phyloP scores from a whole-genome alignment of 306 rosid genomes.

The Lagenaria siceraria region DNA sequence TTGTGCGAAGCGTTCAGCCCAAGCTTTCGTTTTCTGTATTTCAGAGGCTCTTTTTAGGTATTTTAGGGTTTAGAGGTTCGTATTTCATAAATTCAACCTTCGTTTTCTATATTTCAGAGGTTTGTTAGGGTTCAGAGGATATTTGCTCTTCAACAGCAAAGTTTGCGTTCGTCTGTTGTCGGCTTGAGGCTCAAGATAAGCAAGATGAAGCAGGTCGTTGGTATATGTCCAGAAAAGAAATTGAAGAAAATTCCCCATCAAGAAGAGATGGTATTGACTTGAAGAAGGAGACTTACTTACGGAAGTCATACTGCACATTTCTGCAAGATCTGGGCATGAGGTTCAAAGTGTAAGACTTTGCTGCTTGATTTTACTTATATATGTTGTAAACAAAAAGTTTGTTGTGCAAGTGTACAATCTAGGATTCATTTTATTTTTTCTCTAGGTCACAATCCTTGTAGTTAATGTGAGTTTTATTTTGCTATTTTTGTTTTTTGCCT shows the following conservation, averaged over 20 bases:
- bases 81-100: too few species aligned
- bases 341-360: conserved; percentile 77
- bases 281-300: conserved; percentile 83
- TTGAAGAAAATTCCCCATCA: conserved; percentile 87
- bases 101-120: too few species aligned
- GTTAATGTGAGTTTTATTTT: too few species aligned
- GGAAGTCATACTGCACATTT: conserved; percentile 90
- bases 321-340: conserved; percentile 96
- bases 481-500: too few species aligned
- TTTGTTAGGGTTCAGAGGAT: too few species aligned
- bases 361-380: not conserved
- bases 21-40: too few species aligned
- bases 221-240: conserved; percentile 73
- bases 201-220: conserved; percentile 44
- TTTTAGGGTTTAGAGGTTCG: too few species aligned
- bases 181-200: conserved; percentile 26
- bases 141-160: too few species aligned
- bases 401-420: not conserved
- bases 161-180: too few species aligned
- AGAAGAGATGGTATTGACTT: conserved; percentile 78
- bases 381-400: not conserved
- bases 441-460: not conserved
- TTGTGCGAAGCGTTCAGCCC: too few species aligned
- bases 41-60: too few species aligned
- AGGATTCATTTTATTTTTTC: not conserved